Evolutionary conservation across 345 rosid genomes (phyloP), one percentile per base, ranked within the genome.

Genomic region (Mercurialis annua): DNA sequence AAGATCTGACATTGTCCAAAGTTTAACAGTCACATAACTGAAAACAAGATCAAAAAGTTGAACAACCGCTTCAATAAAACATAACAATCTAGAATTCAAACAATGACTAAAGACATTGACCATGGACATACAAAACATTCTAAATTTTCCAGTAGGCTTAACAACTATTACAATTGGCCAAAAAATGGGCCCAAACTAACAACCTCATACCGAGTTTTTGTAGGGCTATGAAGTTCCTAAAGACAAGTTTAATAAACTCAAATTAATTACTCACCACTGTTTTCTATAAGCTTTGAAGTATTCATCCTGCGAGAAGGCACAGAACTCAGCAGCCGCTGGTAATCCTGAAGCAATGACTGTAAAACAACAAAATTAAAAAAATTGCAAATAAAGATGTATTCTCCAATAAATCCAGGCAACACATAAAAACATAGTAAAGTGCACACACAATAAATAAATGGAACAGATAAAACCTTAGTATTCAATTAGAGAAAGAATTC

Each of bases 271-370:
- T 79, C 68, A 94, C 99, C 97, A 66, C 99, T 84, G 71, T 94
- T 90, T 78, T 94, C 99, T 57, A 94, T 70, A 70, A 94, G 95
- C 80, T 94, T 94, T 56, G 97, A 78, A 63, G 96, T 81, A 78
- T 94, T 94, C 90, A 94, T 76, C 82, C 99, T 94, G 80, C 99
- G 99, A 71, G 96, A 83, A 69, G 99, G 97, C 87, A 73, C 81
- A 78, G 99, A 94, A 82, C 97, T 94, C 79, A 94, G 82, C 50
- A 94, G 91, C 69, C 99, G 91, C 83, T 94, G 99, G 81, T 94
- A 94, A 91, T 94, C 99, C 80, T 95, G 96, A 87, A 94, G 99
- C 84, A 94, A 86, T 76, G 97, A 87, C 99, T 94, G 96, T 58
- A 82, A 80, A 70, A 81, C 80, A 80, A 81, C 65, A 65, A 26